A percentile compares a stretch with the other conserved stretches of the same genome.
Evolutionary conservation across 1,139 yeast genomes (phyloP).

Genomic region (Geotrichum histeridarum): DNA sequence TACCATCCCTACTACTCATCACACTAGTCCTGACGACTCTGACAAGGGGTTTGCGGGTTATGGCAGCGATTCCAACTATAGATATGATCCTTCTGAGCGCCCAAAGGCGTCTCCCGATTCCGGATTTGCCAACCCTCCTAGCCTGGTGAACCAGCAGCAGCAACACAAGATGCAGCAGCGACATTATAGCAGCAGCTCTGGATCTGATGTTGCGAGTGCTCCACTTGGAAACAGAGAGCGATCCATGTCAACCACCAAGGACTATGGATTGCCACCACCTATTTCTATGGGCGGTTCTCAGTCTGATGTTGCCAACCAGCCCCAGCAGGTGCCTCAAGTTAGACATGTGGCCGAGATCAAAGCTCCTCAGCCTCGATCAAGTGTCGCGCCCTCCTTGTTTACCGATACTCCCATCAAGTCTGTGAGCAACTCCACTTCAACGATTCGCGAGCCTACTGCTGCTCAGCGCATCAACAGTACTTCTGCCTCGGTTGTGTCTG

Average conservation of each 20-base stretch:
- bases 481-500: background rate
- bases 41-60: conserved; percentile 8
- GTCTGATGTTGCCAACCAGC: background rate
- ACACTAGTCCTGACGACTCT: conserved; percentile 5
- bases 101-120: conserved; percentile 19
- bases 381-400: conserved; percentile 11
- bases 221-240: background rate
- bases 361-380: conserved; percentile 16
- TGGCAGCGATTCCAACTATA: conserved; percentile 12
- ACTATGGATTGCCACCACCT: conserved; percentile 1
- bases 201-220: conserved; percentile 7
- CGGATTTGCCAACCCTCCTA: conserved; percentile 12
- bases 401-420: conserved; percentile 7
- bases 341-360: conserved; percentile 6
- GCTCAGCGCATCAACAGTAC: background rate
- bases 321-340: background rate
- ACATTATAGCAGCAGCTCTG: background rate
- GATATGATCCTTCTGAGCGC: conserved; percentile 10
- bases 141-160: conserved; percentile 1
- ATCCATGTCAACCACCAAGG: background rate
- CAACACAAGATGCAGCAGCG: background rate
- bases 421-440: conserved; percentile 1
- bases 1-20: conserved; percentile 8
- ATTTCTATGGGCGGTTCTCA: background rate
- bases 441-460: background rate